These are phyloP conservation scores for Crataegus laevigata DNA, from an alignment of 306 rosid genomes.

Conservation along the genomic window DNA sequence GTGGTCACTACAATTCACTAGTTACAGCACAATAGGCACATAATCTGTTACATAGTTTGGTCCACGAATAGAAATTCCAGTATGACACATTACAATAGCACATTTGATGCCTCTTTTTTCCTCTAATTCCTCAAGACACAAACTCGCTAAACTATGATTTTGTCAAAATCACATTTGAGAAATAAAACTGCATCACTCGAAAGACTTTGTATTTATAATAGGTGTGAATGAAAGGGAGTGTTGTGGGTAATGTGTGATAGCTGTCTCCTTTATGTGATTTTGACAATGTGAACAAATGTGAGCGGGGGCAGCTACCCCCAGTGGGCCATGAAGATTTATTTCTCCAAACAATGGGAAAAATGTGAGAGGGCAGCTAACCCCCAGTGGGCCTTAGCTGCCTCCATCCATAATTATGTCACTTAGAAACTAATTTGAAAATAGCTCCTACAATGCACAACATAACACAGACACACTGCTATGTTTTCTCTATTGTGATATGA, in stretches of 20 bases:
- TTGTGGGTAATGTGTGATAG: background rate
- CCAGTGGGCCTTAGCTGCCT: background rate
- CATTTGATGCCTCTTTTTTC: background rate
- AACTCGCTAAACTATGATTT: background rate
- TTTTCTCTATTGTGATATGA: background rate
- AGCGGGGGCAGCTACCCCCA: too few relatives aligned
- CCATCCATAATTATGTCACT: background rate
- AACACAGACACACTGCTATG: background rate
- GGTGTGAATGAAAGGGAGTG: background rate
- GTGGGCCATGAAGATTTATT: background rate
- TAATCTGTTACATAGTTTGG: background rate
- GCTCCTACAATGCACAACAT: background rate
- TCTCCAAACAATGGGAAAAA: background rate
- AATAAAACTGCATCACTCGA: too few relatives aligned
- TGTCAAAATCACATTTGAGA: background rate
- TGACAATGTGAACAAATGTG: too few relatives aligned
- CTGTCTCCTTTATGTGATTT: background rate
- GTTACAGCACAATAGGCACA: background rate
- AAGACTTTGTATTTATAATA: background rate
- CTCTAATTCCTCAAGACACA: background rate
- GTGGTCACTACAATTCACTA: background rate
- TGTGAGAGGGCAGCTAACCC: background rate
- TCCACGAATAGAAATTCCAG: background rate
- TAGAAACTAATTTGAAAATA: background rate
- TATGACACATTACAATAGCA: background rate